These are phyloP conservation scores for Pseudogymnoascus sp. DNA, from an alignment of 2,329 filamentous ascomycete species.

Conservation along the genomic window DNA sequence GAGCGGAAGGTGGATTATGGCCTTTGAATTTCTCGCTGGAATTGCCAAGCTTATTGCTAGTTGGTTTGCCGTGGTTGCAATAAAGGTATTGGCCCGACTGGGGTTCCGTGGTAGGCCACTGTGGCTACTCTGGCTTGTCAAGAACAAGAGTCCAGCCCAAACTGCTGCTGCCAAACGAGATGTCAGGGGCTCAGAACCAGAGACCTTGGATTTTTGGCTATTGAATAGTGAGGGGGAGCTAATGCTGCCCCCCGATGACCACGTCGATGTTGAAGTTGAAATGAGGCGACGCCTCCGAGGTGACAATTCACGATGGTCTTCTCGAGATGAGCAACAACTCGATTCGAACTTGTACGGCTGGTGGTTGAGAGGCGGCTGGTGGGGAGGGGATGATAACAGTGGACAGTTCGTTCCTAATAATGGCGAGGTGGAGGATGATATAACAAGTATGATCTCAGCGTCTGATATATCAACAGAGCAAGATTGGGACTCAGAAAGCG, in stretches of 20 bases:
- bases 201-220: slow-evolving; percentile 46
- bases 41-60: slow-evolving; percentile 61
- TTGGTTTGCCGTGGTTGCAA: slow-evolving; percentile 14
- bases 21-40: slow-evolving; percentile 65
- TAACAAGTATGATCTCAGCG: slow-evolving; percentile 71
- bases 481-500: slow-evolving; percentile 41
- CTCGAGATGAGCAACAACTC: slow-evolving; percentile 56
- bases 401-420: slow-evolving; percentile 62
- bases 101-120: slow-evolving; percentile 56
- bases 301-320: slow-evolving; percentile 33
- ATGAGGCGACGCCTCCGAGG: slow-evolving; percentile 56
- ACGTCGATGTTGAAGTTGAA: slow-evolving; percentile 75
- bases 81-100: slow-evolving; percentile 44
- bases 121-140: slow-evolving; percentile 46
- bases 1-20: slow-evolving; percentile 71
- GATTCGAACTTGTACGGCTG: slow-evolving; percentile 72
- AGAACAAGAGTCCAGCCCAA: slow-evolving; percentile 14
- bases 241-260: slow-evolving; percentile 50
- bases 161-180: slow-evolving; percentile 13
- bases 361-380: slow-evolving; percentile 79
- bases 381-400: slow-evolving; percentile 74
- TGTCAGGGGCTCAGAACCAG: slow-evolving; percentile 23
- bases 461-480: slow-evolving; percentile 18
- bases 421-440: slow-evolving; percentile 57
- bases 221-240: slow-evolving; percentile 45